These are phyloP conservation scores for Balamuthia mandrillaris DNA, from an alignment of 208 protist species.

Conservation along the genomic window DNA sequence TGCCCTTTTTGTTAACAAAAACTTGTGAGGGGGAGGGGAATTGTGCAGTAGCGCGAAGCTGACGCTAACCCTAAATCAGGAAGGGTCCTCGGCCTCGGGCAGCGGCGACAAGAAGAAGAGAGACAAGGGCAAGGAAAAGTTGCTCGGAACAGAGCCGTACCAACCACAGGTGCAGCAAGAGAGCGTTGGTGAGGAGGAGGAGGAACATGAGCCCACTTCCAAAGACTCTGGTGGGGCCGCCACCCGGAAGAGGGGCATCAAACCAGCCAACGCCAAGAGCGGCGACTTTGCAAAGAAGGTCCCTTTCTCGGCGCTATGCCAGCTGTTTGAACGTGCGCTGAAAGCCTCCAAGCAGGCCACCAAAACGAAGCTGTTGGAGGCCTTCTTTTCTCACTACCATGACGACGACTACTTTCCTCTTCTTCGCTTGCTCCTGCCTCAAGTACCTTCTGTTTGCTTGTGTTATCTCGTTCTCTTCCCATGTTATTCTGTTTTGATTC, in stretches of 20 bases:
- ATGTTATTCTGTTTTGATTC: background rate
- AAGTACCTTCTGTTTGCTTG: too few relatives aligned
- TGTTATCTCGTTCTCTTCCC: too few relatives aligned
- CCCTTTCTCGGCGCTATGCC: constrained; percentile 28
- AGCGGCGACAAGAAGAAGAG: too few relatives aligned
- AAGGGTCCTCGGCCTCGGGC: too few relatives aligned
- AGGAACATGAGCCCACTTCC: background rate
- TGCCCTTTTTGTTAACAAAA: too few relatives aligned
- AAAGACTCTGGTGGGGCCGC: background rate
- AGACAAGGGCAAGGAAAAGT: background rate
- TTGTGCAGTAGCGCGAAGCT: too few relatives aligned
- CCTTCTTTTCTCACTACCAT: constrained; percentile 49
- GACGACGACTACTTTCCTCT: constrained; percentile 58
- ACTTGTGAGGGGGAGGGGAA: too few relatives aligned
- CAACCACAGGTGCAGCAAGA: too few relatives aligned
- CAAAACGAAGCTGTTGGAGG: constrained; percentile 39
- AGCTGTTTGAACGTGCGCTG: constrained; percentile 47
- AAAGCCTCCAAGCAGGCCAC: background rate
- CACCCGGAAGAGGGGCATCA: background rate
- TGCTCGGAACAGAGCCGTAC: too few relatives aligned
- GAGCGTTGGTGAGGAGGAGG: background rate
- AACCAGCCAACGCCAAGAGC: background rate
- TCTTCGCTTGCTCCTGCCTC: constrained; percentile 2
- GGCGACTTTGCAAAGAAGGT: constrained; percentile 17
- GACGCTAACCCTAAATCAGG: too few relatives aligned